Conservation (phyloP, 176 grass and related monocot species). For the Oryza brachyantha region DNA sequence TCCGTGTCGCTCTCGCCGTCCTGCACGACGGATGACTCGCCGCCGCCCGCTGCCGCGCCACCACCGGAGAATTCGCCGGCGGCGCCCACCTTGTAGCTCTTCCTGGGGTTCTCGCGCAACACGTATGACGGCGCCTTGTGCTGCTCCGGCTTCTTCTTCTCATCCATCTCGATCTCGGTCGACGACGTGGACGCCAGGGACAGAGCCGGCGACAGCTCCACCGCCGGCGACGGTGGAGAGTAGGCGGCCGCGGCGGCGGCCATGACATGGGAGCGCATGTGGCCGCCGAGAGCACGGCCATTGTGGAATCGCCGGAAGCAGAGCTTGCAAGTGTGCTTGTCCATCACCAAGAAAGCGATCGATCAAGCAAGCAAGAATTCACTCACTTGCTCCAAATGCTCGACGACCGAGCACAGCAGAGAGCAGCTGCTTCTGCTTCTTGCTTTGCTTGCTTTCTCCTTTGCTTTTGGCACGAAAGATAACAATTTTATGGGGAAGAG, state of each 20-base stretch:
- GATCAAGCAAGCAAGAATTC: conserved; percentile 14
- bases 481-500: conserved; percentile 18
- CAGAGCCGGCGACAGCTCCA: not conserved
- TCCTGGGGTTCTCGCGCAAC: conserved; percentile 52
- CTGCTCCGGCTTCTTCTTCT: not conserved
- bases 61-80: conserved; percentile 39
- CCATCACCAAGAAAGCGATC: conserved; percentile 37
- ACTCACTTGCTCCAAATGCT: not conserved
- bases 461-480: conserved; percentile 22
- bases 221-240: not conserved
- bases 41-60: not conserved
- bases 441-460: conserved; percentile 24
- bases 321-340: conserved; percentile 82
- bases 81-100: conserved; percentile 39
- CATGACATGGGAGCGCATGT: conserved; percentile 97
- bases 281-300: conserved; percentile 81
- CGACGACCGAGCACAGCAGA: not conserved
- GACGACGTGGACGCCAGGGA: conserved; percentile 49
- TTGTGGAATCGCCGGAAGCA: conserved; percentile 89
- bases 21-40: conserved; percentile 53
- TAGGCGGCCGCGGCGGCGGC: not conserved
- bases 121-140: conserved; percentile 20
- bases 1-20: conserved; percentile 80
- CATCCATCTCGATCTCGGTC: conserved; percentile 33
- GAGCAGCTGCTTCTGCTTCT: conserved; percentile 23